These are phyloP conservation scores for Brassica balearica DNA, from an alignment of 441 rosid genomes.

Conservation along the genomic window DNA sequence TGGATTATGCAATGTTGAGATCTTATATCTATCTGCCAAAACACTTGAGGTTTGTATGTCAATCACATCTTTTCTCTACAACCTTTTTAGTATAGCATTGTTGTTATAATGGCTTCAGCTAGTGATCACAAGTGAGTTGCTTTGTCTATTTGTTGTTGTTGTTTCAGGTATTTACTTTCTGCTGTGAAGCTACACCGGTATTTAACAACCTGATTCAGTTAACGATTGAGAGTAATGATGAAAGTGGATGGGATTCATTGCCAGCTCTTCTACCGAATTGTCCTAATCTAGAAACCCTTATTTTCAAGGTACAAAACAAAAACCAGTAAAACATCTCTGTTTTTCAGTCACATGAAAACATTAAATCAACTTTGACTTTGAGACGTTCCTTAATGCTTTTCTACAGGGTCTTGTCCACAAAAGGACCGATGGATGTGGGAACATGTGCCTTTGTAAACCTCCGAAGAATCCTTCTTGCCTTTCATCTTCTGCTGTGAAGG, in stretches of 20 bases:
- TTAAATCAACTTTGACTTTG: background rate
- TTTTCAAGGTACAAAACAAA: background rate
- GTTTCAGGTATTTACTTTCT: constrained; percentile 7
- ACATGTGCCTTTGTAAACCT: constrained; percentile 16
- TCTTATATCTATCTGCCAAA: background rate
- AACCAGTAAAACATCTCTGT: background rate
- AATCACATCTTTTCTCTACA: background rate
- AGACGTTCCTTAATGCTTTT: background rate
- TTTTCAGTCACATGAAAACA: background rate
- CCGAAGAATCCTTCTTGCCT: constrained; percentile 31
- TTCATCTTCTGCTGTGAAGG: constrained; percentile 28
- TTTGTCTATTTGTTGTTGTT: background rate
- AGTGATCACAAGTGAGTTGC: constrained; percentile 11
- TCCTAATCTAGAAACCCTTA: background rate
- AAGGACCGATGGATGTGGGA: constrained; percentile 16
- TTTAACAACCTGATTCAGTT: constrained; percentile 7
- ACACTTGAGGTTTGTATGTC: constrained; percentile 12
- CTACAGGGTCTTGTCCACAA: constrained; percentile 29
- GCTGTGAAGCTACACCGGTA: background rate
- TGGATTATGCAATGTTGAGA: constrained; percentile 8
- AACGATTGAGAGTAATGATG: background rate
- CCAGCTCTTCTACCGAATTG: background rate
- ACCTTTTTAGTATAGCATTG: background rate
- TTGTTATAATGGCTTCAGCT: background rate
- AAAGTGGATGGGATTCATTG: background rate